Conservation (phyloP, 1,139 yeast genomes). For the Taphrina pruni region DNA sequence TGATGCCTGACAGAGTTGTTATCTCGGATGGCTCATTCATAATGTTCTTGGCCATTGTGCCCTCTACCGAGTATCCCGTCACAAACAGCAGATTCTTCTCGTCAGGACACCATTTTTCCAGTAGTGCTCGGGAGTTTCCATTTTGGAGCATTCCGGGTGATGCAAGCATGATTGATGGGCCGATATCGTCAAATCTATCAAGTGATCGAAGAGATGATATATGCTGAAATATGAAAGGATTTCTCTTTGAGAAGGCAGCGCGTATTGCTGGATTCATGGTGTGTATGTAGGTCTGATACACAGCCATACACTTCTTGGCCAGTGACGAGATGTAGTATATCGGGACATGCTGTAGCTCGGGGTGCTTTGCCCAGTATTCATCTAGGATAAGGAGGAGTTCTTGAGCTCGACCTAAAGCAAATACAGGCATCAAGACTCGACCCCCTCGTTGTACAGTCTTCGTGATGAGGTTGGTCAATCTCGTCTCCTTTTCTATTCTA, state of each 20-base stretch:
- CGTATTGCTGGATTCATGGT: constrained; percentile 95
- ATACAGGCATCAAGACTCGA: constrained; percentile 87
- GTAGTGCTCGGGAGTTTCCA: constrained; percentile 86
- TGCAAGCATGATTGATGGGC: constrained; percentile 95
- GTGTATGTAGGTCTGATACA: constrained; percentile 91
- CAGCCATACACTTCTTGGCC: constrained; percentile 96
- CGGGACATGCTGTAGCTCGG: constrained; percentile 79
- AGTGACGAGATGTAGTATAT: constrained; percentile 90
- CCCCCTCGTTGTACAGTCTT: constrained; percentile 89
- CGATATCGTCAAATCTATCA: constrained; percentile 87
- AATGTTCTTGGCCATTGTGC: constrained; percentile 92
- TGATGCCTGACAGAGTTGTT: constrained; percentile 67
- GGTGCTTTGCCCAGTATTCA: constrained; percentile 88
- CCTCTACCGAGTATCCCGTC: constrained; percentile 98
- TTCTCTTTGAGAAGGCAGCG: constrained; percentile 74
- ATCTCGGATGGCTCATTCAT: constrained; percentile 88
- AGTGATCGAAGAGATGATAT: constrained; percentile 79
- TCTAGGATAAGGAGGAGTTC: constrained; percentile 86
- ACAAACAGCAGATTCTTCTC: constrained; percentile 83
- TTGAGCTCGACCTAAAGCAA: constrained; percentile 96
- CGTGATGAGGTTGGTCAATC: constrained; percentile 81
- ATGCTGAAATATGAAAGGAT: constrained; percentile 89
- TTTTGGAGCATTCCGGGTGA: constrained; percentile 98
- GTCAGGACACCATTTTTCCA: constrained; percentile 98
- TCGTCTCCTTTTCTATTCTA: constrained; percentile 77